Evolutionary conservation across 73 alveolate genomes (phyloP).

Genomic region (Tetrahymena malaccensis): DNA sequence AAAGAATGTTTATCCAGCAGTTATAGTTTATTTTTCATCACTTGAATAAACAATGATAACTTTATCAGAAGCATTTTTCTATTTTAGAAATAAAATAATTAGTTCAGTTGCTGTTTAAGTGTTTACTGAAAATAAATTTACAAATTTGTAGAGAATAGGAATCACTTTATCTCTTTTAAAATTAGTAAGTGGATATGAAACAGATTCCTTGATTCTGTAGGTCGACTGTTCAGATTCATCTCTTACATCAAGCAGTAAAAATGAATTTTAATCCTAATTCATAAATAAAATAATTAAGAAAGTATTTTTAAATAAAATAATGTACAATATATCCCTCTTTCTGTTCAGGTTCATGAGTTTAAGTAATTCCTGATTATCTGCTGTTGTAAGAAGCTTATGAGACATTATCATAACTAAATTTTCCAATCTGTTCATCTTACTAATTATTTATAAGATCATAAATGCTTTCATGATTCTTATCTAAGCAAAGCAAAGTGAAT

Average conservation of each 20-base stretch:
- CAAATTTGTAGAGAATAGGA: not conserved
- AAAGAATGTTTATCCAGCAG: not conserved
- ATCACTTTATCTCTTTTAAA: not conserved
- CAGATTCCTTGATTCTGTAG: not conserved
- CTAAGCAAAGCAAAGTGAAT: not conserved
- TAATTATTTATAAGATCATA: not conserved
- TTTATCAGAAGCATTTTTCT: not conserved
- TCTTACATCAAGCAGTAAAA: not conserved
- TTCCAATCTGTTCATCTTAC: not conserved
- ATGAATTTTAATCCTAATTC: not conserved
- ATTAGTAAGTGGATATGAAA: not conserved
- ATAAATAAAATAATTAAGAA: not conserved
- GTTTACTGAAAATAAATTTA: not conserved
- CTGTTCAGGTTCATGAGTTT: not conserved
- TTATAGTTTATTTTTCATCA: not conserved
- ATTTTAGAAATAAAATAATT: not conserved
- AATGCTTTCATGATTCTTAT: not conserved
- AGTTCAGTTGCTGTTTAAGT: not conserved
- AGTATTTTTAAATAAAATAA: not conserved
- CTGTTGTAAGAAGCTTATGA: not conserved
- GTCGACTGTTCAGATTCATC: not conserved
- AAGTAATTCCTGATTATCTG: not conserved
- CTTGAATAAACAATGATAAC: not conserved
- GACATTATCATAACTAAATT: not conserved
- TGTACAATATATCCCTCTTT: not conserved